Evolutionary conservation across 495 filamentous ascomycete species (phyloP), one percentile per base, ranked within the genome.

Genomic region (Terfezia boudieri): DNA sequence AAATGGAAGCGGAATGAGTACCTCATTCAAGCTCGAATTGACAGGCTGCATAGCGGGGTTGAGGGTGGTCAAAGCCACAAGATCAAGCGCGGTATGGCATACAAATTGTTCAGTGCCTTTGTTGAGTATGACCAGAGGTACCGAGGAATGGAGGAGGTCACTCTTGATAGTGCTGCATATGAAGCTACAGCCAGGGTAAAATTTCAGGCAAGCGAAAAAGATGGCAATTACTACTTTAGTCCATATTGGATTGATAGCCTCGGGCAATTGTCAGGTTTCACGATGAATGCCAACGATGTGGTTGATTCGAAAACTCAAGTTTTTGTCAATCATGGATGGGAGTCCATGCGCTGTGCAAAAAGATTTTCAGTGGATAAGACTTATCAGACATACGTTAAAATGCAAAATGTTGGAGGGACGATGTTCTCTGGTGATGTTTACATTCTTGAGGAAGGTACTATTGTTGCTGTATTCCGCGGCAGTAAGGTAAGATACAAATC

Each of bases 321-420:
- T 36, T 89, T 77, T 62, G 78, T 88, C 55, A 83, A 79, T 46
- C 84, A 88, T 60, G 82, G 83, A n/a, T 83, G 84, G 80, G 77
- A 82, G 57, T 79, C 75, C 0, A 75, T 88, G 70, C 73, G 77
- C 14, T 78, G 86, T 56, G 72, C 79, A 56, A 78, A 81, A 60
- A 72, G 75, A 37, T 73, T 88, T 16, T 68, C 71, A 20, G 69
- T 73, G 0, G 70, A 70, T 36, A 80, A 83, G 67, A 79, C 76
- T 0, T 89, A 86, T 59, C 73, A 74, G 50, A 77, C 76, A 6
- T 84, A 86, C 67, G 77, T 84, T 55, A 76, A 75, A 55, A 87
- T 82, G 80, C 43, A 56, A 26, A 58, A 58, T 36, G 62, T 61
- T 3, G 60, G 59, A 2, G 67, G 62, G 9, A 68, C 61, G 36